Conservation (phyloP, 1,139 yeast genomes). For the Candida albicans region DNA sequence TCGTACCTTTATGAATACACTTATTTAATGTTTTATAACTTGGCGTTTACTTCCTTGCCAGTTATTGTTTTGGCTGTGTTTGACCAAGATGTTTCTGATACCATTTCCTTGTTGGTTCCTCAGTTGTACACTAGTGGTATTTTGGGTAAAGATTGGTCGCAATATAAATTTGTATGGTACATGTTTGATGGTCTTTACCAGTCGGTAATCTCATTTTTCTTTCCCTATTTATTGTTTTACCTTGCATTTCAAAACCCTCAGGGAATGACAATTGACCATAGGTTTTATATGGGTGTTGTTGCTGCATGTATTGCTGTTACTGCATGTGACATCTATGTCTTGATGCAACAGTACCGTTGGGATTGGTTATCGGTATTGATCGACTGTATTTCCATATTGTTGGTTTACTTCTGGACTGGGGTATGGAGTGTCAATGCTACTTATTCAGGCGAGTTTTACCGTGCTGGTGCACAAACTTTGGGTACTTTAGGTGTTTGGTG, state of each 20-base stretch:
- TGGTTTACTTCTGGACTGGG: slow-evolving; percentile 64
- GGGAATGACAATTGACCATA: slow-evolving; percentile 54
- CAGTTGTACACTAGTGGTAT: slow-evolving; percentile 58
- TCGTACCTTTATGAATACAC: slow-evolving; percentile 63
- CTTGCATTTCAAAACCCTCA: slow-evolving; percentile 46
- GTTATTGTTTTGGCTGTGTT: slow-evolving; percentile 58
- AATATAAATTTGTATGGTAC: slow-evolving; percentile 51
- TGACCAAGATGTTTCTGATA: slow-evolving; percentile 63
- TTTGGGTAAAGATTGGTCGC: slow-evolving; percentile 53
- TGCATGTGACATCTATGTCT: slow-evolving; percentile 53
- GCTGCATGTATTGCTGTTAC: slow-evolving; percentile 50
- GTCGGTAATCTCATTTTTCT: slow-evolving; percentile 54
- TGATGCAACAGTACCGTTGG: slow-evolving; percentile 60
- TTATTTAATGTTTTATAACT: slow-evolving; percentile 61
- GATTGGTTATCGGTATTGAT: slow-evolving; percentile 56
- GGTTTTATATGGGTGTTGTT: slow-evolving; percentile 58
- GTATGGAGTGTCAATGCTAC: slow-evolving; percentile 52
- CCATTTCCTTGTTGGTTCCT: slow-evolving; percentile 58
- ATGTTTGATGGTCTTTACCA: slow-evolving; percentile 63
- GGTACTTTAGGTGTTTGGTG: slow-evolving; percentile 58
- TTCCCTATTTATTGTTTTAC: slow-evolving; percentile 52
- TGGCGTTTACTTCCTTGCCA: slow-evolving; percentile 65
- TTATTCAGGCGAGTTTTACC: slow-evolving; percentile 48
- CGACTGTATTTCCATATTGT: slow-evolving; percentile 47
- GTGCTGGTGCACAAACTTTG: slow-evolving; percentile 54